phyloP scores from a whole-genome alignment of 495 filamentous ascomycete genomes.

The Tuber brumale region DNA sequence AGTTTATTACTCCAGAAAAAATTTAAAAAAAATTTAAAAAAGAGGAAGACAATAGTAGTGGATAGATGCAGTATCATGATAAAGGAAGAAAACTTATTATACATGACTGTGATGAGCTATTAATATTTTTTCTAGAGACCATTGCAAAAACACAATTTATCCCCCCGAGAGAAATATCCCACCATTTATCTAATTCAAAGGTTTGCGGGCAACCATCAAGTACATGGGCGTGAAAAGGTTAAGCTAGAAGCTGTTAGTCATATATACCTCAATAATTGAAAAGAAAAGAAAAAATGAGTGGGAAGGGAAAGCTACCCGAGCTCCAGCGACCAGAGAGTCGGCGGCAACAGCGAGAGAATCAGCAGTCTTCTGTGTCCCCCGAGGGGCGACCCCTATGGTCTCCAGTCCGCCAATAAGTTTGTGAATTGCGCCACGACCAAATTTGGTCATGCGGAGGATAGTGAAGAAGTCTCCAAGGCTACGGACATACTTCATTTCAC shows the following conservation, averaged over 20 bases:
- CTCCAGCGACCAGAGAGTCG: slow-evolving; percentile 85
- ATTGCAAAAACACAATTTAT: slow-evolving; percentile 17
- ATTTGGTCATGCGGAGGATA: slow-evolving; percentile 82
- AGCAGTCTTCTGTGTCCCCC: slow-evolving; percentile 90
- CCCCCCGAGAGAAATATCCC: background rate
- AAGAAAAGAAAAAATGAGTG: background rate
- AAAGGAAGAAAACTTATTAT: slow-evolving; percentile 19
- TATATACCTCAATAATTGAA: background rate
- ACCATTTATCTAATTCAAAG: slow-evolving; percentile 43
- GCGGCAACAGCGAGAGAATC: slow-evolving; percentile 76
- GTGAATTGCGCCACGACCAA: slow-evolving; percentile 69
- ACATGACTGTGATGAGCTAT: slow-evolving; percentile 15
- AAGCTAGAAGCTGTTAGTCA: slow-evolving; percentile 44
- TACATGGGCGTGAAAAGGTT: slow-evolving; percentile 99
- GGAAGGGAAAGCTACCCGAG: slow-evolving; percentile 46
- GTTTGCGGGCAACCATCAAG: slow-evolving; percentile 93
- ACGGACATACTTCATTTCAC: slow-evolving; percentile 70
- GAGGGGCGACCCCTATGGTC: slow-evolving; percentile 64
- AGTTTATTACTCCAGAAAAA: slow-evolving; percentile 6
- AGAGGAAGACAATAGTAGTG: slow-evolving; percentile 3
- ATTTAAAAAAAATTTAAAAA: background rate
- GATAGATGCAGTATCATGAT: slow-evolving; percentile 12
- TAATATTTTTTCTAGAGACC: slow-evolving; percentile 21
- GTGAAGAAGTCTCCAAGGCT: slow-evolving; percentile 74
- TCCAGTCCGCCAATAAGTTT: slow-evolving; percentile 74